Evolutionary conservation across 2,329 filamentous ascomycete species (phyloP), one percentile per base, ranked within the genome.

Genomic region (Paramyrothecium sp.): DNA sequence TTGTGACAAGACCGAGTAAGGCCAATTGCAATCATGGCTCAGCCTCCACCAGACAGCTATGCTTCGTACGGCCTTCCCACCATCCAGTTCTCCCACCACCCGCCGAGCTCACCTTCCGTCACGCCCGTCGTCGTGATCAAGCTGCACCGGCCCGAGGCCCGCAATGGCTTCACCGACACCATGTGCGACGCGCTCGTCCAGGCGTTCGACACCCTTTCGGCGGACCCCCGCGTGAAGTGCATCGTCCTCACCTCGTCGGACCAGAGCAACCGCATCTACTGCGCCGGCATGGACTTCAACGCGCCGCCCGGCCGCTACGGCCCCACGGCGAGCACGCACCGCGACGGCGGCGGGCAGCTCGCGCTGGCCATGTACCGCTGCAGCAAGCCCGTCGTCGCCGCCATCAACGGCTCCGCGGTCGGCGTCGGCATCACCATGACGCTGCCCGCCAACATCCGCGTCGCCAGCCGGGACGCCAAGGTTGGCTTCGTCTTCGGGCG

Each of bases 401-500:
- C 84, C 4, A 74, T 87, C 57, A 85, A 87, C 67, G 85, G 85
- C 19, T 76, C 77, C 50, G 83, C 83, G 20, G 84, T 86, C 3
- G 85, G 84, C 53, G 77, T 87, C 3, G 84, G 85, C 22, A 82
- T 87, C 62, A 87, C 84, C 41, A 84, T 86, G 80, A 84, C 83
- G 30, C 75, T 87, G 3, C 78, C 84, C 2, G 81, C 80, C 54
- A 78, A 76, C 52, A 76, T 84, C 54, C 75, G 81, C 53, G 65
- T 88, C 60, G 84, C 77, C 46, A 84, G 82, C 61, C 69, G 74
- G 46, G 72, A 75, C 12, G 86, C 88, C 2, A 89, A 89, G 67
- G 82, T 92, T 60, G 89, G 89, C 54, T 90, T 92, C 68, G 88
- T 91, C 19, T 93, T 92, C 70, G 80, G 82, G 22, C 82, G 88